Evolutionary conservation across 129 eudicot genomes (phyloP), one percentile per base, ranked within the genome.

Genomic region (Centrapalus pauciflorus): DNA sequence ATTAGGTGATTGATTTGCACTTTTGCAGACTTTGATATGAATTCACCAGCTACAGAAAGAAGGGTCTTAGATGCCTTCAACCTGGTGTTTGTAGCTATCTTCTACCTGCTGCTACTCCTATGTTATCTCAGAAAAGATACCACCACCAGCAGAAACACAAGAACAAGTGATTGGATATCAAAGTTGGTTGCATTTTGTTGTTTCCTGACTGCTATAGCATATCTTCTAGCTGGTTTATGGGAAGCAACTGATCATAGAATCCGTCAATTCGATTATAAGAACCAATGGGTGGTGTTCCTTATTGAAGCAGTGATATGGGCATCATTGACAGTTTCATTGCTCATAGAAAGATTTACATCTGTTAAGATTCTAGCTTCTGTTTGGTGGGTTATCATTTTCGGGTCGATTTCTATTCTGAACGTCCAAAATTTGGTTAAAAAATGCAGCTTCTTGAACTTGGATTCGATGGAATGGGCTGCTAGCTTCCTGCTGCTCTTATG

Each of bases 401-500:
- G 71, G 19, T 57, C 74, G 3, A 5, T 48, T 67, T 80, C 90
- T 19, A 52, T 63, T 34, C 20, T 74, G 29, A 75, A 77, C 37
- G 48, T 70, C 5, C 5, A 12, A 19, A 11, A 41, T 55, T 57
- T 81, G 45, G 61, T 30, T 3, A 61, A 45, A n/a, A 40, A 27
- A 21, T 69, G 57, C 24, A 8, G 20, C 25, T 17, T 78, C 4
- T 34, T 10, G 5, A 21, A 59, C 38, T 70, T 83, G 24, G 84
- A 72, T 67, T 43, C 48, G 25, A 20, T 77, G 13, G 66, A 82
- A 38, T 83, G 95, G 95, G 30, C 72, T 23, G 74, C 40, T 16
- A 83, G 70, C 71, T 80, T 79, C 51, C 61, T 86, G 76, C 89
- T 86, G 24, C 46, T 83, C 19, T 57, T 80, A 34, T 75, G 74